phyloP scores from a whole-genome alignment of 2,329 filamentous ascomycete species.

The Fusarium udum region DNA sequence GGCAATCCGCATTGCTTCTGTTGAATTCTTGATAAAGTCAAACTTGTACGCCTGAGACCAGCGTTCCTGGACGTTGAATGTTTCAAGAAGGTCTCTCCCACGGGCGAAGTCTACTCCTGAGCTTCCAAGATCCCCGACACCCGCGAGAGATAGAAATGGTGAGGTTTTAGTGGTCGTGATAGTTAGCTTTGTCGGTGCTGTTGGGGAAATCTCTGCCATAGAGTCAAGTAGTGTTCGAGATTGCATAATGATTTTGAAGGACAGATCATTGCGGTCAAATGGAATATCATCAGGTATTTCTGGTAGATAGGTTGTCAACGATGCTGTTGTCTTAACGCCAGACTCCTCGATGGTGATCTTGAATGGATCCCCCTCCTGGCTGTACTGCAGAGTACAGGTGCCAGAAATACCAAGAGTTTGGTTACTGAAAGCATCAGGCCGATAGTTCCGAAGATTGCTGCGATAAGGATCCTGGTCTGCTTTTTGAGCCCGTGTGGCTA shows the following conservation, averaged over 20 bases:
- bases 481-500: constrained; percentile 65
- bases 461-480: constrained; percentile 68
- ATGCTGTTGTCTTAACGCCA: constrained; percentile 87
- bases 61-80: constrained; percentile 69
- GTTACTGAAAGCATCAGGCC: constrained; percentile 81
- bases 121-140: constrained; percentile 64
- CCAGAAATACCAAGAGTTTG: constrained; percentile 85
- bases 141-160: constrained; percentile 80
- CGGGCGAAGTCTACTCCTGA: constrained; percentile 74
- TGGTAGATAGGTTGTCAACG: constrained; percentile 86
- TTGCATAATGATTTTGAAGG: constrained; percentile 96
- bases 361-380: constrained; percentile 77
- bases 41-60: constrained; percentile 85
- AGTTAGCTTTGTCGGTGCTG: constrained; percentile 77
- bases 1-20: constrained; percentile 90
- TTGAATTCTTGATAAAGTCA: constrained; percentile 82
- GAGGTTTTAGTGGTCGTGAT: constrained; percentile 71
- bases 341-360: constrained; percentile 87
- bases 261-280: constrained; percentile 80
- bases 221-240: constrained; percentile 77
- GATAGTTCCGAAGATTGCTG: constrained; percentile 69
- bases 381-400: constrained; percentile 85
- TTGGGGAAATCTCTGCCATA: constrained; percentile 73
- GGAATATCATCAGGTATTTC: constrained; percentile 83
- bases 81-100: constrained; percentile 76